Evolutionary conservation across 2,329 filamentous ascomycete genomes (phyloP).

Genomic region (Mycosphaerella arachidis): DNA sequence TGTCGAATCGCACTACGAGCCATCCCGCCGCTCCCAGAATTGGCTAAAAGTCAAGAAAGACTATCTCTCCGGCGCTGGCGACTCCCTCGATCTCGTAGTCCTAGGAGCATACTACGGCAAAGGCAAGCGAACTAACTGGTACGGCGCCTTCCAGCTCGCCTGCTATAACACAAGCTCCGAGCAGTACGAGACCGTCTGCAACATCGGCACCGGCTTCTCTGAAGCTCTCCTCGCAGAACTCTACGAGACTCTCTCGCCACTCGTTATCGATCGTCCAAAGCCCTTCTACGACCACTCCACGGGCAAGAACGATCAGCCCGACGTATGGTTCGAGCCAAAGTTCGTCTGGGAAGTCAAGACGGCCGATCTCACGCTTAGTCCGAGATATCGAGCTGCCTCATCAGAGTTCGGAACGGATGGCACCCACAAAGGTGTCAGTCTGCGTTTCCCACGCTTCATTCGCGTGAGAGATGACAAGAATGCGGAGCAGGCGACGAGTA

Average conservation of each 20-base stretch:
- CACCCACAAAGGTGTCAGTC: conserved; percentile 68
- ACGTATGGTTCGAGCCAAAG: conserved; percentile 95
- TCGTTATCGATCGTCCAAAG: conserved; percentile 84
- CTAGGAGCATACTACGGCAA: conserved; percentile 90
- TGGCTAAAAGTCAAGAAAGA: conserved; percentile 99
- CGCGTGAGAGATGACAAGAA: conserved; percentile 93
- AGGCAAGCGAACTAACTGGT: conserved; percentile 92
- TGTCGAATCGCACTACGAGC: conserved; percentile 87
- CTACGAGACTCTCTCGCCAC: conserved; percentile 67
- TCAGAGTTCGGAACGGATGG: conserved; percentile 66
- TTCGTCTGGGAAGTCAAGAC: conserved; percentile 98
- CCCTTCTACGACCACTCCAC: conserved; percentile 87
- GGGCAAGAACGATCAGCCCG: conserved; percentile 86
- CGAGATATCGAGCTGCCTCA: conserved; percentile 85
- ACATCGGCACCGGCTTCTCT: conserved; percentile 95
- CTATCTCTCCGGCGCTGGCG: conserved; percentile 87
- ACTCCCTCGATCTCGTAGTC: conserved; percentile 94
- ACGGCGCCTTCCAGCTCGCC: conserved; percentile 90
- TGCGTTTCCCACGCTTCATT: conserved; percentile 91
- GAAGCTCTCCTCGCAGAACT: conserved; percentile 90
- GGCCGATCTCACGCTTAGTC: conserved; percentile 87
- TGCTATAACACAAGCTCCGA: conserved; percentile 82
- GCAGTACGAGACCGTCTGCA: conserved; percentile 91
- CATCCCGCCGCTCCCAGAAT: conserved; percentile 91
- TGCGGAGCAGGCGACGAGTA: conserved; percentile 80